Base-by-base conservation (phyloP, 805 yeast genomes). In the Pichia membranifaciens region DNA sequence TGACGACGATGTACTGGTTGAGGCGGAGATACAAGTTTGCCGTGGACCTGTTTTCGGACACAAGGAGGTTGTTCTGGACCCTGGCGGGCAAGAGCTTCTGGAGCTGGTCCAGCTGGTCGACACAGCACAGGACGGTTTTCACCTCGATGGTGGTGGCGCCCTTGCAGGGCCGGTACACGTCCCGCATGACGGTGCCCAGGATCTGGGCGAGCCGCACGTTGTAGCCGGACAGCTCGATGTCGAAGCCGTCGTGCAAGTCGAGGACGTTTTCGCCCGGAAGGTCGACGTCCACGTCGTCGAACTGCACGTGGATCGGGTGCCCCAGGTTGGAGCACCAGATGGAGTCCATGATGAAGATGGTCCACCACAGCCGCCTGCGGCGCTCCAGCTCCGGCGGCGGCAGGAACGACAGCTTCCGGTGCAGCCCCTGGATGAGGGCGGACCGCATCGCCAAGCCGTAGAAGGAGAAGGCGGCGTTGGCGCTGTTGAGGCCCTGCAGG, bases 311-410 rank as follows among this genome's bases (percentile, higher is more conserved):
- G n/a, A 57, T 53, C 0, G 69, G 69, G 20, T 62, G 61, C 2
- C 68, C 67, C 29, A 63, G 41, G 39, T 64, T 62, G 2, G 67
- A 60, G 25, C 62, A 53, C 62, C 67, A 64, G 1, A 60, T 51
- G 20, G 58, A 55, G 38, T 65, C 67, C 62, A 66, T 58, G 9
- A 59, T 51, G 41, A 56, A 64, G 22, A 62, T 58, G 3, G 70
- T 62, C 70, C 70, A 66, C 69, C 69, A 66, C 7, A 66, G 49
- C 42, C 69, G 53, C 47, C 64, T 56, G 18, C 67, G 50, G 44
- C 59, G 58, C 38, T 66, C 70, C 18, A 52, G 54, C 32, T 62
- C 64, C 4, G 53, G 48, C 1, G 55, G 36, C 5, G 45, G 22
- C 5, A 38, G 17, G 3, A 29, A 41, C 9, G 48, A 47, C 33